These are phyloP conservation scores for Zygotorulaspora danielsina DNA, from an alignment of 805 yeast genomes.

Conservation along the genomic window DNA sequence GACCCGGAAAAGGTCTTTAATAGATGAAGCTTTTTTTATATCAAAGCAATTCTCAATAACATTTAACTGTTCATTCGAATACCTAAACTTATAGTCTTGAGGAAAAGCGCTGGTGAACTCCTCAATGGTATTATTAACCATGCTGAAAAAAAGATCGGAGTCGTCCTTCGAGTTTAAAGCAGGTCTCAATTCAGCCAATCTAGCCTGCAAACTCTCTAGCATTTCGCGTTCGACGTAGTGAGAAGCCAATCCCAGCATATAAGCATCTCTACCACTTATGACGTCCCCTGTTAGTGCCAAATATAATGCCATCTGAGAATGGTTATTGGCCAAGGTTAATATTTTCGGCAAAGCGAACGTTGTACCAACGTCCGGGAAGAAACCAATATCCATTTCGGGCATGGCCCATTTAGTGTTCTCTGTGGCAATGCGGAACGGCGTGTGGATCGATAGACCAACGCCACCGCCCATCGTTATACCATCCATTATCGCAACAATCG, in stretches of 20 bases:
- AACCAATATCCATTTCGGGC: slow-evolving; percentile 98
- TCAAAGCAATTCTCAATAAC: slow-evolving; percentile 69
- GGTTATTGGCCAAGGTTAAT: slow-evolving; percentile 38
- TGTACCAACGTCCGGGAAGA: slow-evolving; percentile 94
- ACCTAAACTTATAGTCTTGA: slow-evolving; percentile 53
- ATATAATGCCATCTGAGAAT: slow-evolving; percentile 79
- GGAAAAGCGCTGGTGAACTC: slow-evolving; percentile 74
- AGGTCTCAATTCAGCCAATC: slow-evolving; percentile 58
- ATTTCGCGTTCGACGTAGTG: slow-evolving; percentile 75
- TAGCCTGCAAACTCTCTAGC: slow-evolving; percentile 54
- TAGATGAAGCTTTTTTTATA: slow-evolving; percentile 38
- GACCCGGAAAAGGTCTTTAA: slow-evolving; percentile 51
- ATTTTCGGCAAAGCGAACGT: slow-evolving; percentile 81
- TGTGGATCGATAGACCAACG: slow-evolving; percentile 85
- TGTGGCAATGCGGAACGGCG: slow-evolving; percentile 90
- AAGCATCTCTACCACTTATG: slow-evolving; percentile 73
- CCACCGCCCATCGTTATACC: slow-evolving; percentile 99
- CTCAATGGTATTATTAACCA: slow-evolving; percentile 69
- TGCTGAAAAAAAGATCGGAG: slow-evolving; percentile 33
- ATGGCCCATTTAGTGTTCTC: slow-evolving; percentile 88
- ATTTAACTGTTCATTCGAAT: slow-evolving; percentile 49
- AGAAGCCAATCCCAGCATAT: slow-evolving; percentile 80
- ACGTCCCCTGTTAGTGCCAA: slow-evolving; percentile 82
- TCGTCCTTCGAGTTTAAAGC: slow-evolving; percentile 21
- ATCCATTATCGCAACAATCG: slow-evolving; percentile 78